Base-by-base conservation (phyloP, 257 asterid species). In the Oldenlandia corymbosa region DNA sequence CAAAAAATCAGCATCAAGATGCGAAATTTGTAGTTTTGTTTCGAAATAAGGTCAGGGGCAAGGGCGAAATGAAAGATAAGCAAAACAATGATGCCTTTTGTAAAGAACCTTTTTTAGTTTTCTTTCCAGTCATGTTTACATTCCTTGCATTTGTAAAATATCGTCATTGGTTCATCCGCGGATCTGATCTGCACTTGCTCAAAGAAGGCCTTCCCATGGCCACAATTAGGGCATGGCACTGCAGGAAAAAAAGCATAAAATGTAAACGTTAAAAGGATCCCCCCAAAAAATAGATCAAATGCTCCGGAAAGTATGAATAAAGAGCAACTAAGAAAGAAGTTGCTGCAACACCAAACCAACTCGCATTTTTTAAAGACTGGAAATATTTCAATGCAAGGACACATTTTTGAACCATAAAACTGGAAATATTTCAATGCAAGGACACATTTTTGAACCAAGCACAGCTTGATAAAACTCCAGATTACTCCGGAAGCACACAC, bases 121-220 rank as follows among this genome's bases (percentile, higher is more conserved):
- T 84, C 88, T 4, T 62, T 73, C 91, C 95, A 86, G 1, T 74
- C 74, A 69, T 65, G 77, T 49, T 66, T 66, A 31, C 95, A 86
- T 26, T 76, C 62, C 7, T 68, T 69, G 82, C 95, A 86, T 20
- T 71, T 74, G 72, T 80, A 84, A 67, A 84, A 82, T 56, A 68
- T 68, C 5, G 95, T 84, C 87, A 78, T 80, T 0, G 95, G 91
- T 57, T 86, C 91, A 75, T 86, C 95, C 16, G 91, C 89, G 28
- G 88, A 82, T 69, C 91, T 75, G n/a, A 71, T 86, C 74, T 86
- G 87, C 67, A 56, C 60, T 72, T 84, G 87, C 12, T 56, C n/a
- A 72, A 73, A 79, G 58, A 68, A 55, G 55, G 85, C 84, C 71
- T 79, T 80, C 11, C 48, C 73, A 36, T 81, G 79, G 43, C 54